Evolutionary conservation across 495 filamentous ascomycete genomes (phyloP).

Genomic region (Aspergillus carlsbadensis): DNA sequence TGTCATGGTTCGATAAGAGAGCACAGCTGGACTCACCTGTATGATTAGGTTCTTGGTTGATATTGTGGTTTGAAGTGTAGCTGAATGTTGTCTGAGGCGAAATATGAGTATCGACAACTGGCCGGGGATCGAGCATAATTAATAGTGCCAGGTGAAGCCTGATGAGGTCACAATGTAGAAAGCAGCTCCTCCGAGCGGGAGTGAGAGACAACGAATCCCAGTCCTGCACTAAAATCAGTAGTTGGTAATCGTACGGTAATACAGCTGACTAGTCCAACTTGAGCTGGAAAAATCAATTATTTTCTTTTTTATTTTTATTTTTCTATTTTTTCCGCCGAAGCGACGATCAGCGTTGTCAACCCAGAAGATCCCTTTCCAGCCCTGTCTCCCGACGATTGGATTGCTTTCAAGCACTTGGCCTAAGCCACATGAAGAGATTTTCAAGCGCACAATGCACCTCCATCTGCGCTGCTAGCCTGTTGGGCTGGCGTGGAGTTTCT

Average conservation of each 20-base stretch:
- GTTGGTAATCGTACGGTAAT: background rate
- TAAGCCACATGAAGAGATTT: constrained; percentile 9
- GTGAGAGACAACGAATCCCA: background rate
- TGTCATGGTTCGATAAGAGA: constrained; percentile 1
- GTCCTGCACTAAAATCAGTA: background rate
- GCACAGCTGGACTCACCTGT: background rate
- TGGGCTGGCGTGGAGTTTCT: too few relatives aligned
- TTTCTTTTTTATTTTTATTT: constrained; percentile 1
- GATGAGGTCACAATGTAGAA: background rate
- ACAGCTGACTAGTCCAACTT: background rate
- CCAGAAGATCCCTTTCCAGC: constrained; percentile 2
- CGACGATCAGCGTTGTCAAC: constrained; percentile 3
- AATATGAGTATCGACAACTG: background rate
- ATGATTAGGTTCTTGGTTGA: background rate
- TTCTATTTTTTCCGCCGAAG: constrained; percentile 13
- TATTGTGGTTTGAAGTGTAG: background rate
- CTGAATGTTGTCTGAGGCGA: background rate
- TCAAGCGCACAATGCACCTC: background rate
- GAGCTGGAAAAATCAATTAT: background rate
- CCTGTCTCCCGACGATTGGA: background rate
- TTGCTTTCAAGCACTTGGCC: background rate
- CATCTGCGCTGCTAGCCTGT: background rate
- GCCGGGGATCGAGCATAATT: background rate
- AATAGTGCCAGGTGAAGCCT: background rate
- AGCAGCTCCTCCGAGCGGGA: background rate